Evolutionary conservation across 2,329 filamentous ascomycete species (phyloP), one percentile per base, ranked within the genome.

Genomic region (Fusarium siculi): DNA sequence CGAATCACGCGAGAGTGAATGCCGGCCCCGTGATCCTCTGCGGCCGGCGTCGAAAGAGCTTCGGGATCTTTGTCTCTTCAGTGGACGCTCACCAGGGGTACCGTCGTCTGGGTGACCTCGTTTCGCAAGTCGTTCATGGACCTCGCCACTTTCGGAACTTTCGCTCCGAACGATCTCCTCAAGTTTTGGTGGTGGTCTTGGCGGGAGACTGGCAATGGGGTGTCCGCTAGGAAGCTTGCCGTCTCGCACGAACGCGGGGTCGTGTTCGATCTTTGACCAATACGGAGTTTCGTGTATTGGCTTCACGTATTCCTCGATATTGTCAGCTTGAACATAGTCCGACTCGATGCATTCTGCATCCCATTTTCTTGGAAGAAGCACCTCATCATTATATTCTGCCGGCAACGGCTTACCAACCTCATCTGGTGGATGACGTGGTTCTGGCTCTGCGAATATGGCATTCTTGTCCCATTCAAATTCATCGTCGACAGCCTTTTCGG

Each of bases 361-460:
- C 75, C 83, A 84, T 9, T 84, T 80, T 23, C 82, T 83, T 32
- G 86, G 84, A 43, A 86, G 83, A 37, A 87, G 83, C 12, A 85
- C 81, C 21, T 84, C 82, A 25, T 86, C 84, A 43, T 80, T 83
- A 66, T 85, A 87, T 23, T 79, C 77, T 21, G 76, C 70, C 8
- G 84, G 81, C 4, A 87, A 78, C 25, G 85, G 85, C 65, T 83
- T 85, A 18, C 83, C 84, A 60, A 87, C 83, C n/a, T 84, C 82
- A 42, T 87, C 85, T n/a, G 84, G 83, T 11, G 80, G 79, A 62
- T 83, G 82, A 16, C 69, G 71, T 9, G 78, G 63, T 14, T 76
- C 68, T 39, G 78, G 70, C 44, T 84, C 82, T 15, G 80, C 76
- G 61, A 87, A 86, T 9, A 84, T 82, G 73, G 61, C 66, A 43